Evolutionary conservation across 345 rosid genomes (phyloP).

Genomic region (Kandelia obovata): DNA sequence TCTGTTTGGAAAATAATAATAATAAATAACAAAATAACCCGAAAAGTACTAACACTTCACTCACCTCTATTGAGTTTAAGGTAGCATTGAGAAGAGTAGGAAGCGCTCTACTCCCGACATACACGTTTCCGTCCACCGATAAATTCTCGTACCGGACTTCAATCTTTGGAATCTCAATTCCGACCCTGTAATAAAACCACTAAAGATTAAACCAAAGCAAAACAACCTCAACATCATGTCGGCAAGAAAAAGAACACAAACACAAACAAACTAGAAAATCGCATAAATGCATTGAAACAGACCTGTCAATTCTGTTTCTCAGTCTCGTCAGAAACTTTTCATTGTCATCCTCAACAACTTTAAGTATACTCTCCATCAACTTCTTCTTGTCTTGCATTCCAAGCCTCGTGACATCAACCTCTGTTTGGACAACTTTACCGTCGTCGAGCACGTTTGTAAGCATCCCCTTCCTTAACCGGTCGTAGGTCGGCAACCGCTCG

Average conservation of each 20-base stretch:
- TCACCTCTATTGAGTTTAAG: constrained; percentile 65
- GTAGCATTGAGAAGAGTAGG: constrained; percentile 67
- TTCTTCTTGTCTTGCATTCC: constrained; percentile 56
- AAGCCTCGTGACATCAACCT: constrained; percentile 61
- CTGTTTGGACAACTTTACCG: constrained; percentile 46
- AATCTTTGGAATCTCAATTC: constrained; percentile 69
- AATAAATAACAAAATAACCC: neutral
- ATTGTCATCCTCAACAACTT: constrained; percentile 71
- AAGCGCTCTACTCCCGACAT: constrained; percentile 83
- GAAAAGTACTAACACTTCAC: neutral
- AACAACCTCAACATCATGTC: neutral
- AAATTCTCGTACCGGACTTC: constrained; percentile 74
- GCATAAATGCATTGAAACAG: neutral
- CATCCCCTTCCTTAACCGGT: constrained; percentile 69
- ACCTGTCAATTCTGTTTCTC: constrained; percentile 75
- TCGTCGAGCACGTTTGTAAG: constrained; percentile 46
- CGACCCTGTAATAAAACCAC: constrained; percentile 47
- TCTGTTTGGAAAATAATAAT: neutral
- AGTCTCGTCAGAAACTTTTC: constrained; percentile 59
- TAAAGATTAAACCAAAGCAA: neutral
- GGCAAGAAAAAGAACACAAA: neutral
- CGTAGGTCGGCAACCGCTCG: constrained; percentile 89
- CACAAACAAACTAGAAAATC: neutral
- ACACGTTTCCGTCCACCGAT: constrained; percentile 63
- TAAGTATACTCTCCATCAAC: constrained; percentile 60